Evolutionary conservation across 1,284 basidiomycete genomes (phyloP).

Genomic region (Marasmius tenuissimus): DNA sequence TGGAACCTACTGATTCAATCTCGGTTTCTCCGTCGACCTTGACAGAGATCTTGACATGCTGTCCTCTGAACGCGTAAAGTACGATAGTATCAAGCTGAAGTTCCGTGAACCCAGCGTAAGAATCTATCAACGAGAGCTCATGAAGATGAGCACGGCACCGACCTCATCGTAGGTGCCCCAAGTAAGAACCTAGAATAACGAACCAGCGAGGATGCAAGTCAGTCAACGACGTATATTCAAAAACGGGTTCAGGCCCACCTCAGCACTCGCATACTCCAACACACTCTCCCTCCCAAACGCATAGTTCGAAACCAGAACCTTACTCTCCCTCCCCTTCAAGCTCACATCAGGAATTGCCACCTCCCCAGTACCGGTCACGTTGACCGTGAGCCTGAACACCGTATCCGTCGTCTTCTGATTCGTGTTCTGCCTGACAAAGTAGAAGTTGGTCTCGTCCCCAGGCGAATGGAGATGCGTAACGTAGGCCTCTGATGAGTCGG

Average conservation of each 20-base stretch:
- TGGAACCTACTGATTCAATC: conserved; percentile 21
- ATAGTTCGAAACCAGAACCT: conserved; percentile 46
- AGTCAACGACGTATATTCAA: neutral
- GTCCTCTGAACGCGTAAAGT: conserved; percentile 36
- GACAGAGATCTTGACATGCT: conserved; percentile 33
- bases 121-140: neutral
- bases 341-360: conserved; percentile 38
- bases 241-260: conserved; percentile 24
- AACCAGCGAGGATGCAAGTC: neutral
- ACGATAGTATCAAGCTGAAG: conserved; percentile 34
- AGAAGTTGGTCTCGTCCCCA: conserved; percentile 37
- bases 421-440: conserved; percentile 44
- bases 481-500: conserved; percentile 33
- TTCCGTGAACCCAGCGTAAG: neutral
- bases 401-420: conserved; percentile 30
- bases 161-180: conserved; percentile 33
- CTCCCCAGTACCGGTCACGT: conserved; percentile 25
- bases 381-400: conserved; percentile 34
- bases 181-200: conserved; percentile 28
- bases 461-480: conserved; percentile 36
- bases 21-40: conserved; percentile 10
- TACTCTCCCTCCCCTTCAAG: conserved; percentile 42
- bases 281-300: conserved; percentile 32
- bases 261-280: conserved; percentile 41
- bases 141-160: conserved; percentile 6